phyloP scores from a whole-genome alignment of 768 basidiomycete genomes.

The Cantharellus anzutake region DNA sequence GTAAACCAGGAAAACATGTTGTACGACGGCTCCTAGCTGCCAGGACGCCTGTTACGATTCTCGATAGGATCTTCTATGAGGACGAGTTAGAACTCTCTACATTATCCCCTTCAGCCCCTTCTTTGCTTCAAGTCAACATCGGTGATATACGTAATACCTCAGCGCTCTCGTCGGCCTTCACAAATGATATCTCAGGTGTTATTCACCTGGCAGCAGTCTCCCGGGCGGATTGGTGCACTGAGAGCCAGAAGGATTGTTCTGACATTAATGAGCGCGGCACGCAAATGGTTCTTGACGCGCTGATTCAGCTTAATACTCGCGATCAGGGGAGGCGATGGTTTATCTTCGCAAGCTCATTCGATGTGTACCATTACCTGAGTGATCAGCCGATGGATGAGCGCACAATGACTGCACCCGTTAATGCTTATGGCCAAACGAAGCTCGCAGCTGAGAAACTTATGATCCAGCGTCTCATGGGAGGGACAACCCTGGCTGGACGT shows the following conservation, averaged over 20 bases:
- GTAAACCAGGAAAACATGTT: constrained; percentile 8
- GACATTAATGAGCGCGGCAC: constrained; percentile 14
- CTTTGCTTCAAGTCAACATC: constrained; percentile 6
- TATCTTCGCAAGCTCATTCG: constrained; percentile 13
- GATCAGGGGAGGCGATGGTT: constrained; percentile 14
- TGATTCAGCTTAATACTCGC: not conserved
- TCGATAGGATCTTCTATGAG: constrained; percentile 9
- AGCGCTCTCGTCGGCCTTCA: constrained; percentile 5
- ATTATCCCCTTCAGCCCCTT: not conserved
- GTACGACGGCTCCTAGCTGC: constrained; percentile 9
- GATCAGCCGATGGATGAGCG: constrained; percentile 9
- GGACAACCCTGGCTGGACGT: not conserved
- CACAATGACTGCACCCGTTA: constrained; percentile 7
- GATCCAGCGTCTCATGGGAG: constrained; percentile 3
- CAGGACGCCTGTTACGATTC: constrained; percentile 8
- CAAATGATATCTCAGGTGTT: constrained; percentile 10
- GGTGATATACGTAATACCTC: constrained; percentile 10
- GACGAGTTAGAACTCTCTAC: constrained; percentile 8
- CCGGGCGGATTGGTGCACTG: constrained; percentile 10
- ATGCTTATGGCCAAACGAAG: constrained; percentile 14
- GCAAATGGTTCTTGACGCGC: constrained; percentile 8
- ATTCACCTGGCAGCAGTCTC: constrained; percentile 13
- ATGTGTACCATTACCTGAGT: constrained; percentile 11
- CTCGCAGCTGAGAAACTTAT: constrained; percentile 11
- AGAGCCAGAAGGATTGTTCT: constrained; percentile 12